These are phyloP conservation scores for Glutinoglossum americanum DNA, from an alignment of 495 filamentous ascomycete species.

Conservation along the genomic window DNA sequence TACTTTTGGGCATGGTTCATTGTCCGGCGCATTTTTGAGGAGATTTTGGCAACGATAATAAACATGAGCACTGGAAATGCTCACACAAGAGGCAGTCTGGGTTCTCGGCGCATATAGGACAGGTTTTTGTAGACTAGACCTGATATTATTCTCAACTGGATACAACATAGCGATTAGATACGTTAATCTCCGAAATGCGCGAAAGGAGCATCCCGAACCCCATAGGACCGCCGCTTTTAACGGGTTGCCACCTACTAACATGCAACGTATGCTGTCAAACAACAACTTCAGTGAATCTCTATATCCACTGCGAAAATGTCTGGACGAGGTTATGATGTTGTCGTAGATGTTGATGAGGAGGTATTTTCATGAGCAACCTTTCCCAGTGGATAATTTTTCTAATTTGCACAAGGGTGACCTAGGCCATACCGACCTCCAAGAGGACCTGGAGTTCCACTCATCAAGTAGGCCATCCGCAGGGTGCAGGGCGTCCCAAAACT, in stretches of 20 bases:
- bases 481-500: neutral
- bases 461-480: constrained; percentile 35
- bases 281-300: neutral
- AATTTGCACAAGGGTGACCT: constrained; percentile 58
- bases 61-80: neutral
- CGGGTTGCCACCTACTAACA: neutral
- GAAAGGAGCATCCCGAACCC: neutral
- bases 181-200: neutral
- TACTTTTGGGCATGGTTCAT: neutral
- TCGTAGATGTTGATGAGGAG: constrained; percentile 90
- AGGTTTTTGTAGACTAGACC: neutral
- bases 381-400: neutral
- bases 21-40: neutral
- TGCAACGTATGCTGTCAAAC: neutral
- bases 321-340: constrained; percentile 80
- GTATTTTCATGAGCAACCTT: constrained; percentile 19
- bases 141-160: neutral
- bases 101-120: neutral
- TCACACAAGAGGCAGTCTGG: neutral
- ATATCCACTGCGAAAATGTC: constrained; percentile 33
- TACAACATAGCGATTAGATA: neutral
- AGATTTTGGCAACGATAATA: neutral
- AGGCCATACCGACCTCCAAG: constrained; percentile 91
- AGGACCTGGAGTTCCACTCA: constrained; percentile 96
- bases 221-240: neutral